Conservation (phyloP, 2,329 filamentous ascomycete genomes). For the Botrytis sinoallii region DNA sequence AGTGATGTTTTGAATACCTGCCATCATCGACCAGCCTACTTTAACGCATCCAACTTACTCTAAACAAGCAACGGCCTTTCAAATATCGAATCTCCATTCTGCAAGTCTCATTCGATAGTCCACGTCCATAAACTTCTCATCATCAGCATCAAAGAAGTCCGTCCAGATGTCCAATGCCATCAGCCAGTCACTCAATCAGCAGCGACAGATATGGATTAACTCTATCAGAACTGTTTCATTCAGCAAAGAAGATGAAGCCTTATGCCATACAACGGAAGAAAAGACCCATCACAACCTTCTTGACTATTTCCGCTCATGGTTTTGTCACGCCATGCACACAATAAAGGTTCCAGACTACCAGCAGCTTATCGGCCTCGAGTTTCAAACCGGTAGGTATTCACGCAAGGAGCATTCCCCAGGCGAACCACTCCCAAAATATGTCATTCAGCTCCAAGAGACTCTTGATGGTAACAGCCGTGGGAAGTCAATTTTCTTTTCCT, state of each 20-base stretch:
- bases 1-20: background rate
- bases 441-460: background rate
- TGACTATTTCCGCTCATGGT: background rate
- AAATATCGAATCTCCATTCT: background rate
- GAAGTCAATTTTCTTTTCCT: background rate
- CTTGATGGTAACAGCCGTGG: no score
- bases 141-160: background rate
- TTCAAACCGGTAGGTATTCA: fast-evolving
- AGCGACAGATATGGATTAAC: background rate
- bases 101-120: background rate
- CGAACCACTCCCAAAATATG: background rate
- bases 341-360: background rate
- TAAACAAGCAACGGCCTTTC: background rate
- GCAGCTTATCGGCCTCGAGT: background rate
- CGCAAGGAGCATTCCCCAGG: background rate
- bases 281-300: background rate
- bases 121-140: background rate
- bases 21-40: background rate
- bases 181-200: background rate
- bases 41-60: background rate
- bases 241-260: background rate
- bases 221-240: background rate
- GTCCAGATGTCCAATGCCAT: no score
- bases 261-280: background rate
- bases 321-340: background rate